Percentiles rank a stretch among this genome's conserved stretches.
Evolutionary conservation across 768 basidiomycete genomes (phyloP).

Genomic region (Mycena kentingensis): DNA sequence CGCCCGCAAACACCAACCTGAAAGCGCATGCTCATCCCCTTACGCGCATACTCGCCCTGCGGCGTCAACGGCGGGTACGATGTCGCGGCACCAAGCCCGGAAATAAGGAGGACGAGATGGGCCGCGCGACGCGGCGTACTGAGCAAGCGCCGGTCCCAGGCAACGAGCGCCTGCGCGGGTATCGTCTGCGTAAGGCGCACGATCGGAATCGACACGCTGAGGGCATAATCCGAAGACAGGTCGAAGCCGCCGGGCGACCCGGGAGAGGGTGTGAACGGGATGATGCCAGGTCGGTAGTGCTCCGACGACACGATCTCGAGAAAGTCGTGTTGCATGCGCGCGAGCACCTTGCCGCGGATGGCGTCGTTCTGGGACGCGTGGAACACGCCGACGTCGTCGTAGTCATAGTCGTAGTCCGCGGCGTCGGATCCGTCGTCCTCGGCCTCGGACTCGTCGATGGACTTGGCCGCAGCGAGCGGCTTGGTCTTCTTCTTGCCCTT

Average conservation of each 20-base stretch:
- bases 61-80: slow-evolving; percentile 53
- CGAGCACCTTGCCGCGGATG: slow-evolving; percentile 34
- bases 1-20: slow-evolving; percentile 59
- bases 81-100: slow-evolving; percentile 45
- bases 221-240: slow-evolving; percentile 40
- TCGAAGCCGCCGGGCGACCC: not conserved
- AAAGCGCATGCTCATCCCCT: slow-evolving; percentile 49
- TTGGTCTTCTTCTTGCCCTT: slow-evolving; percentile 10
- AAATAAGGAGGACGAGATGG: slow-evolving; percentile 66
- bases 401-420: slow-evolving; percentile 42
- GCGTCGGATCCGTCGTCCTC: slow-evolving; percentile 39
- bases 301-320: slow-evolving; percentile 54
- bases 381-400: slow-evolving; percentile 26
- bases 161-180: slow-evolving; percentile 66
- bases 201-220: slow-evolving; percentile 61
- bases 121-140: slow-evolving; percentile 42
- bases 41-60: slow-evolving; percentile 42
- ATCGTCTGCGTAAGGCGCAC: slow-evolving; percentile 53
- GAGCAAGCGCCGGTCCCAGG: slow-evolving; percentile 71
- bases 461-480: slow-evolving; percentile 18
- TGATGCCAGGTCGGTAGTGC: slow-evolving; percentile 60
- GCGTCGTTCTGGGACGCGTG: slow-evolving; percentile 27
- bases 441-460: slow-evolving; percentile 33
- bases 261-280: slow-evolving; percentile 27
- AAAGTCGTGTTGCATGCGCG: slow-evolving; percentile 44